Percentiles rank a stretch among this genome's conserved stretches.
These are phyloP conservation scores for Cetraspora pellucida DNA, from an alignment of 192 early-diverging fungal genomes.

Conservation along the genomic window DNA sequence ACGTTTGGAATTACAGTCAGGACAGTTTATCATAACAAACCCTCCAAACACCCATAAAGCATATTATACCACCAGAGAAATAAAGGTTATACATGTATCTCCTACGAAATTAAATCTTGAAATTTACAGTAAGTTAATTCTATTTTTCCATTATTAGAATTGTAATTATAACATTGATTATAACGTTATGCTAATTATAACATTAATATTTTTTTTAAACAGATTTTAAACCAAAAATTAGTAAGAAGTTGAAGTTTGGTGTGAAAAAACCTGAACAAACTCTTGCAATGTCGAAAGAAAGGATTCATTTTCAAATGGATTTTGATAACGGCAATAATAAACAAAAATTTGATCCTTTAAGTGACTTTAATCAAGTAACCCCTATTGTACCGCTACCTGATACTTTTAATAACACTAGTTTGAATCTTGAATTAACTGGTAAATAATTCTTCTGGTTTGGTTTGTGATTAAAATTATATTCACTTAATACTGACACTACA, in stretches of 20 bases:
- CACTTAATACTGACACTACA: neutral
- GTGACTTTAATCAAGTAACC: no score
- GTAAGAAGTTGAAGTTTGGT: neutral
- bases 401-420: neutral
- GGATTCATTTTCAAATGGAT: neutral
- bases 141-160: neutral
- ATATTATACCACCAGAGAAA: neutral
- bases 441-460: neutral
- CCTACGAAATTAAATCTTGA: conserved; percentile 4
- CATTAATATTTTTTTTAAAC: neutral
- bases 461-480: neutral
- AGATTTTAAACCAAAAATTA: neutral
- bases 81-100: neutral
- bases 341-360: neutral
- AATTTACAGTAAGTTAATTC: neutral
- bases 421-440: neutral
- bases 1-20: neutral
- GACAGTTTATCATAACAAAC: neutral
- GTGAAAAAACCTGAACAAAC: neutral
- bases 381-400: neutral
- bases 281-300: neutral
- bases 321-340: neutral
- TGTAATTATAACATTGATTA: neutral
- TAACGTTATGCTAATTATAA: neutral
- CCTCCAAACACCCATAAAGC: neutral